Conservation (phyloP, 2,329 filamentous ascomycete genomes). For the Penicillium sp. region DNA sequence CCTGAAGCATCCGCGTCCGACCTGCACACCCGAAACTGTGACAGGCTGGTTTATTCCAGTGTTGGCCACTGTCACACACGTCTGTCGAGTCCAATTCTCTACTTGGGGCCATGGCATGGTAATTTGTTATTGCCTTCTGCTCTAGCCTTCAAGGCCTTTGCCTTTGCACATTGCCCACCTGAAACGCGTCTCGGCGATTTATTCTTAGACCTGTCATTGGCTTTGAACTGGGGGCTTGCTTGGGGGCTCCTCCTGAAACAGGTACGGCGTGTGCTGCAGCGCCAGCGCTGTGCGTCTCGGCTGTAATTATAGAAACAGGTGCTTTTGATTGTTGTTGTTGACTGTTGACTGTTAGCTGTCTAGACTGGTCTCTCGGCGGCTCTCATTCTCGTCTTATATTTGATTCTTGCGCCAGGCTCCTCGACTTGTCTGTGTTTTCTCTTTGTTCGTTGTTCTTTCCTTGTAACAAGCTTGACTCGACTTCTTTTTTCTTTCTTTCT, state of each 20-base stretch:
- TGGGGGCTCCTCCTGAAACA: constrained; percentile 27
- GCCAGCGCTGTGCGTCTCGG: constrained; percentile 10
- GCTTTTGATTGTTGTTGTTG: not conserved
- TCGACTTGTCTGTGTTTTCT: not conserved
- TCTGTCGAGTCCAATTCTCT: constrained; percentile 10
- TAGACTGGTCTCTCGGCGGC: constrained; percentile 18
- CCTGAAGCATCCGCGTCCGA: constrained; percentile 28
- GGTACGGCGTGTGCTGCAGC: constrained; percentile 16
- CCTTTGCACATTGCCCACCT: constrained; percentile 3
- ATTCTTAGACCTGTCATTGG: constrained; percentile 34
- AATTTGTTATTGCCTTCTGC: not conserved
- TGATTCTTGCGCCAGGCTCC: constrained; percentile 4
- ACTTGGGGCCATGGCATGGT: constrained; percentile 23
- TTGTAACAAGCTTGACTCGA: constrained; percentile 10
- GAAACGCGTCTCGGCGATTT: constrained; percentile 28
- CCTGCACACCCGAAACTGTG: not conserved
- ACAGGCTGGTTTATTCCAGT: not conserved
- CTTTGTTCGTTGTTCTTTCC: constrained; percentile 6
- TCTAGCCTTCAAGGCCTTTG: not conserved
- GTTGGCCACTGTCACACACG: constrained; percentile 10
- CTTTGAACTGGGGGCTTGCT: not conserved
- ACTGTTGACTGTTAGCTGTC: constrained; percentile 18
- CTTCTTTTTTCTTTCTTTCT: constrained; percentile 16
- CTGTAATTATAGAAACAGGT: constrained; percentile 32
- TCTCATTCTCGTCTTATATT: constrained; percentile 16